These are phyloP conservation scores for Boletus sp. DNA, from an alignment of 1,284 basidiomycete genomes.

Conservation along the genomic window DNA sequence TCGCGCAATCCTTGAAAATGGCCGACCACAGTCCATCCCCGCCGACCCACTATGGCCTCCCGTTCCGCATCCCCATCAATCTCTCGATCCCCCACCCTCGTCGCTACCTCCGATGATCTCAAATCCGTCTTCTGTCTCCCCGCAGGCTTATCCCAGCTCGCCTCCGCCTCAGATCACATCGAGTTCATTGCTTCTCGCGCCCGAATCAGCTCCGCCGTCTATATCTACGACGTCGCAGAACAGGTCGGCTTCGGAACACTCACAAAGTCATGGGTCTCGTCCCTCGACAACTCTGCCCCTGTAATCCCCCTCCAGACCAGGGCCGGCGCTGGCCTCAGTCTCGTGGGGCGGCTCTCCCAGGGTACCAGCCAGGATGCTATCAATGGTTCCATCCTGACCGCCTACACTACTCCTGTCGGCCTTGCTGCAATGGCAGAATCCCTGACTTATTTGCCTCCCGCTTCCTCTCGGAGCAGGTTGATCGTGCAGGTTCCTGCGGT, in stretches of 20 bases:
- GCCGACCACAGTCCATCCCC: too few species aligned
- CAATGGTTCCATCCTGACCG: conserved; percentile 60
- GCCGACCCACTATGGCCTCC: conserved; percentile 17
- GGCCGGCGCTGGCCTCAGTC: conserved; percentile 77
- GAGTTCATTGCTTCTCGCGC: conserved; percentile 61
- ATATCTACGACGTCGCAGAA: conserved; percentile 78
- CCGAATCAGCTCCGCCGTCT: conserved; percentile 59
- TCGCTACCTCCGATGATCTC: conserved; percentile 21
- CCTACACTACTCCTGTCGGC: conserved; percentile 73
- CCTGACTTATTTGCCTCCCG: conserved; percentile 58
- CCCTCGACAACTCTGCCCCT: conserved; percentile 42
- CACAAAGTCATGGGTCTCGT: conserved; percentile 57
- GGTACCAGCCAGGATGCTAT: conserved; percentile 65
- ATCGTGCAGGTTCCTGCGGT: conserved; percentile 76
- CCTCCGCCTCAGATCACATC: conserved; percentile 57
- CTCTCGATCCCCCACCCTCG: conserved; percentile 19
- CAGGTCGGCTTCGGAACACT: conserved; percentile 72
- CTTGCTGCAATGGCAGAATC: conserved; percentile 75
- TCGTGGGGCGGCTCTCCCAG: conserved; percentile 79
- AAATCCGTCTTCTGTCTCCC: conserved; percentile 16
- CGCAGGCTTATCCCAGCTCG: conserved; percentile 36
- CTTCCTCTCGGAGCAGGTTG: conserved; percentile 61
- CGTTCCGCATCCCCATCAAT: background rate
- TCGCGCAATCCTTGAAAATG: conserved; percentile 10
- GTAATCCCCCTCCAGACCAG: conserved; percentile 80